Evolutionary conservation across 164 flowering plant species (phyloP).

Genomic region (grape (Vitis vinifera)): DNA sequence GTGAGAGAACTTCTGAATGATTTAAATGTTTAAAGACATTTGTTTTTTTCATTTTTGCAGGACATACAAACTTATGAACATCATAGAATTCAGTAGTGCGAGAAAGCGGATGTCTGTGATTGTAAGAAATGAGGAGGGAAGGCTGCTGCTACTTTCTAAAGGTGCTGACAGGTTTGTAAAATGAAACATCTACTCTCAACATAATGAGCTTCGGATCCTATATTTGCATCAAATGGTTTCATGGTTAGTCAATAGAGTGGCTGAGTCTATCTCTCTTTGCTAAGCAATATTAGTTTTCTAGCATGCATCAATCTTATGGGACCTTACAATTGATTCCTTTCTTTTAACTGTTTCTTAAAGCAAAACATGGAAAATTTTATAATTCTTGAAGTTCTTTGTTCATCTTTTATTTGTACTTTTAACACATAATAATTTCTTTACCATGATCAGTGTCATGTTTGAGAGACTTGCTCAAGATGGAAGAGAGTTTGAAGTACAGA

Average conservation of each 20-base stretch:
- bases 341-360: too few relatives aligned
- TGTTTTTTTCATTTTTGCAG: slow-evolving; percentile 26
- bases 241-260: too few relatives aligned
- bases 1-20: too few relatives aligned
- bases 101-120: slow-evolving; percentile 70
- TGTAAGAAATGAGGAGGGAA: slow-evolving; percentile 45
- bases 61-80: slow-evolving; percentile 39
- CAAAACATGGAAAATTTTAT: background rate
- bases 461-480: slow-evolving; percentile 76
- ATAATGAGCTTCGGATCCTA: too few relatives aligned
- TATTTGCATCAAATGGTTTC: too few relatives aligned
- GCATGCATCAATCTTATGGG: too few relatives aligned
- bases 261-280: too few relatives aligned
- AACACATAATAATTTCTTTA: slow-evolving; percentile 6
- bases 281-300: too few relatives aligned
- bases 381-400: background rate
- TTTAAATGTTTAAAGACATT: background rate
- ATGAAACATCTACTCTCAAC: background rate
- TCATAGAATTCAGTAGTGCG: slow-evolving; percentile 55
- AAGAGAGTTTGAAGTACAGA: slow-evolving; percentile 65
- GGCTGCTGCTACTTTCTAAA: slow-evolving; percentile 57
- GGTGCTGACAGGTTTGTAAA: slow-evolving; percentile 95
- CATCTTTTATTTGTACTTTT: background rate
- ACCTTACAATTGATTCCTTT: too few relatives aligned
- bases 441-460: slow-evolving; percentile 76